Conservation (phyloP, 257 asterid species). For the Primulina huaijiensis region DNA sequence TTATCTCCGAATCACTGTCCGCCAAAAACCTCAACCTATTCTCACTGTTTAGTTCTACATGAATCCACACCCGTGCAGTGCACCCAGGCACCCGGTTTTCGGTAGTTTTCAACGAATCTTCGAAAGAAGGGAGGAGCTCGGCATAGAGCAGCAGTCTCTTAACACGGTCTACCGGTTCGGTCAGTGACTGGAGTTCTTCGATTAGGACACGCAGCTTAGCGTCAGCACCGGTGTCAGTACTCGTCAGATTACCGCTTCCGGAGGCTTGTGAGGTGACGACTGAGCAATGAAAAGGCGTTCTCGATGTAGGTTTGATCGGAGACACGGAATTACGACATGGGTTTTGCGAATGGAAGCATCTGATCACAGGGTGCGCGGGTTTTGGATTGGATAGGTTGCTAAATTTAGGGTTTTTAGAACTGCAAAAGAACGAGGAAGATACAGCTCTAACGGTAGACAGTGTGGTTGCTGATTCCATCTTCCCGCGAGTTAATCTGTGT, state of each 20-base stretch:
- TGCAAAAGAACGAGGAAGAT: conserved; percentile 37
- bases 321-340: conserved; percentile 25
- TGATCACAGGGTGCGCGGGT: conserved; percentile 27
- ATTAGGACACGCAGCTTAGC: conserved; percentile 49
- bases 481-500: background rate
- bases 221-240: conserved; percentile 18
- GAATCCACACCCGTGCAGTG: conserved; percentile 87
- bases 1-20: conserved; percentile 87
- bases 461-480: conserved; percentile 48
- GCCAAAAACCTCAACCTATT: conserved; percentile 47
- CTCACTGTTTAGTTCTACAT: conserved; percentile 44
- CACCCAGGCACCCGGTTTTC: conserved; percentile 83
- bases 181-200: conserved; percentile 52
- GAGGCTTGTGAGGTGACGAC: conserved; percentile 46
- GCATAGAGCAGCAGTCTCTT: conserved; percentile 65
- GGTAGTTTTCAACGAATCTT: conserved; percentile 35
- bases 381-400: conserved; percentile 28
- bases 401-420: conserved; percentile 33
- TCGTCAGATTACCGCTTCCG: conserved; percentile 26
- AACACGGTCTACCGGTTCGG: conserved; percentile 75
- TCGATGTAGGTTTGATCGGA: conserved; percentile 27
- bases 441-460: conserved; percentile 41
- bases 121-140: conserved; percentile 43
- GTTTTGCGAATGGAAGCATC: conserved; percentile 38
- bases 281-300: conserved; percentile 40